phyloP scores from a whole-genome alignment of 305 asterid genomes.

The Ilex paraguariensis region DNA sequence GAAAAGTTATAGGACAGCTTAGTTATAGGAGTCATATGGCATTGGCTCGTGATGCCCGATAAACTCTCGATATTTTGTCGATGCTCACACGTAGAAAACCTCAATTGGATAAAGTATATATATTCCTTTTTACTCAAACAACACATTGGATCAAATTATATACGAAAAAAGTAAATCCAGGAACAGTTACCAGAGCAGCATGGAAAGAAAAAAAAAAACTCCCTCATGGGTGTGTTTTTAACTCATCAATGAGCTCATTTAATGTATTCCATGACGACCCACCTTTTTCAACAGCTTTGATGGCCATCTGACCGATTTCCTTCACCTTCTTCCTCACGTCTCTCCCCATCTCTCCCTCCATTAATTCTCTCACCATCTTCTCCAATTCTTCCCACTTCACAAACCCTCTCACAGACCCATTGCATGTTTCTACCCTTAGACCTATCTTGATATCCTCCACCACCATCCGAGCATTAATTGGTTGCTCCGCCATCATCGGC shows the following conservation, averaged over 20 bases:
- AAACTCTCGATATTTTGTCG: too few species aligned
- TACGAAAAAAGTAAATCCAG: too few species aligned
- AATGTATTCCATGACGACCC: conserved; percentile 40
- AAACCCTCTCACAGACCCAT: conserved; percentile 29
- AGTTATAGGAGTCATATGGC: too few species aligned
- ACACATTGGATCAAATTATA: too few species aligned
- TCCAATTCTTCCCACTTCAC: conserved; percentile 29
- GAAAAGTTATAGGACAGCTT: too few species aligned
- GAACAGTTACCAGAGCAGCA: too few species aligned
- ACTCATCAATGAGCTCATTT: conserved; percentile 21
- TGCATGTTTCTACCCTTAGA: conserved; percentile 19
- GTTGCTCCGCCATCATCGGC: conserved; percentile 56
- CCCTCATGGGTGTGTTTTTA: background rate
- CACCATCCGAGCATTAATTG: conserved; percentile 31
- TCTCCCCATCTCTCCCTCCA: conserved; percentile 32
- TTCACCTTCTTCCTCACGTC: conserved; percentile 19
- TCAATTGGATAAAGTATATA: too few species aligned
- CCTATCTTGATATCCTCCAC: conserved; percentile 38
- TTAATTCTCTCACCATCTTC: conserved; percentile 25
- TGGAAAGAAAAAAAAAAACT: too few species aligned
- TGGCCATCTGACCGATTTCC: conserved; percentile 26
- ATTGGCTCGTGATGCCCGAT: too few species aligned
- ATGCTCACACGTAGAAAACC: too few species aligned
- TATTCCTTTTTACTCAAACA: too few species aligned
- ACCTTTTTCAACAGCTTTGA: conserved; percentile 25